These are phyloP conservation scores for Phaeotremella skinneri DNA, from an alignment of 768 basidiomycete genomes.

Conservation along the genomic window DNA sequence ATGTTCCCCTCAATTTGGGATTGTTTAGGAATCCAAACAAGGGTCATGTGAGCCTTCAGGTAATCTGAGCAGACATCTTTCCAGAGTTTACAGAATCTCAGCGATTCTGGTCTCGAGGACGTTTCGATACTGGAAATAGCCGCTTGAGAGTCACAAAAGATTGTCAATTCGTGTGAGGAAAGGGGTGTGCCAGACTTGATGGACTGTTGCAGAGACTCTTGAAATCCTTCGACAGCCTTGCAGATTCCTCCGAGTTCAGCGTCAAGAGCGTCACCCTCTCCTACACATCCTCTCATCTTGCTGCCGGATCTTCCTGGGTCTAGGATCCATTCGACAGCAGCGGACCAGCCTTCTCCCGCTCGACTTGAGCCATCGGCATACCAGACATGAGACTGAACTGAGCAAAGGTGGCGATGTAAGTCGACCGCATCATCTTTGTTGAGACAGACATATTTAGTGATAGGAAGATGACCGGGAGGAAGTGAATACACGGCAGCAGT, in stretches of 20 bases:
- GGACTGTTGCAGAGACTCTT: constrained; percentile 30
- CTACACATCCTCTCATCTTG: constrained; percentile 45
- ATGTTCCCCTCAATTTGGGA: constrained; percentile 44
- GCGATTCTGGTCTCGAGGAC: constrained; percentile 39
- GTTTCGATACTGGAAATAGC: constrained; percentile 49
- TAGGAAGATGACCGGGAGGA: constrained; percentile 39
- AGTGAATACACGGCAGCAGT: constrained; percentile 36
- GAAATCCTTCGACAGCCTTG: constrained; percentile 48
- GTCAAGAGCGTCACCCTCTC: constrained; percentile 43
- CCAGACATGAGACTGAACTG: constrained; percentile 30
- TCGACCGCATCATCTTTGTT: constrained; percentile 37
- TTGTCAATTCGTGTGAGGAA: constrained; percentile 38
- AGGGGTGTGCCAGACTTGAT: constrained; percentile 35
- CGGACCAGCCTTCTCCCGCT: constrained; percentile 48
- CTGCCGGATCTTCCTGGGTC: constrained; percentile 31
- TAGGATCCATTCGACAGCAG: constrained; percentile 49
- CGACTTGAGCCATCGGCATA: constrained; percentile 43
- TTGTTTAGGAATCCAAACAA: constrained; percentile 49
- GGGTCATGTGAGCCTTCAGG: constrained; percentile 40
- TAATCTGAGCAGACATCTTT: constrained; percentile 40
- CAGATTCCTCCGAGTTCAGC: constrained; percentile 47
- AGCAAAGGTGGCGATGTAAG: constrained; percentile 37
- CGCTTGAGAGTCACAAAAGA: constrained; percentile 49
- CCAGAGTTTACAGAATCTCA: constrained; percentile 46
- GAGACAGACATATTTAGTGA: constrained; percentile 39